Base-by-base conservation (phyloP, 2,329 filamentous ascomycete genomes). In the Polychaeton citri region DNA sequence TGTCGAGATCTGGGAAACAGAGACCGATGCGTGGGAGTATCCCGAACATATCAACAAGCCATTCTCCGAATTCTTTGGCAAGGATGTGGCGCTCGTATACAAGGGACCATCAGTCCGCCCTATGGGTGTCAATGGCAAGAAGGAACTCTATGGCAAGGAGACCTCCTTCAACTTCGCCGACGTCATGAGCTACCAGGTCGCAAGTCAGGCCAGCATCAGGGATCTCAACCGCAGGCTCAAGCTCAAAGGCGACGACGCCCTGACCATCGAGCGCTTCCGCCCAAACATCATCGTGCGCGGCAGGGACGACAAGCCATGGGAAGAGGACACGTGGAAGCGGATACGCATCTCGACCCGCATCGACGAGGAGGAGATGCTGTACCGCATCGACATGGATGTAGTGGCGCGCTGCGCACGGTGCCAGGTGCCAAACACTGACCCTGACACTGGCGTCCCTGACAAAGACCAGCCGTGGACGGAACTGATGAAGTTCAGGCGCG, bases 361-460 rank as follows among this genome's bases (percentile, higher is more conserved):
- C 0, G 51, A 51, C 13, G 38, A 39, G 2, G 49, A 54, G 20
- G 51, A 57, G 36, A 47, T 51, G 4, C 34, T 59, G 7, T 59
- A 55, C 41, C 52, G 50, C 32, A 49, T 74, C 7, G 60, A 61
- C 17, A 45, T 77, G 21, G 74, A 79, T 51, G 65, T 76, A 19
- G 66, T 73, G 13, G 69, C 71, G 19, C 59, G 73, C 3, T 78
- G 74, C 48, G 65, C 72, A 21, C 57, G 74, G 15, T 79, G 74
- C 41, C 72, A 72, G 42, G 72, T 78, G 2, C 74, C 74, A 5
- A 79, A 78, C 52, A 74, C 78, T n/a, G 57, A 78, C 45, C 72
- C 74, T 0, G 66, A 70, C n/a, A 74, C 73, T 4, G 74, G 68
- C 6, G 63, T 66, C 39, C 72, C 74, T 53, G 62, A 78, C 48